These are phyloP conservation scores for Vitis hybrid DNA, from an alignment of 177 flowering plant species.

Conservation along the genomic window DNA sequence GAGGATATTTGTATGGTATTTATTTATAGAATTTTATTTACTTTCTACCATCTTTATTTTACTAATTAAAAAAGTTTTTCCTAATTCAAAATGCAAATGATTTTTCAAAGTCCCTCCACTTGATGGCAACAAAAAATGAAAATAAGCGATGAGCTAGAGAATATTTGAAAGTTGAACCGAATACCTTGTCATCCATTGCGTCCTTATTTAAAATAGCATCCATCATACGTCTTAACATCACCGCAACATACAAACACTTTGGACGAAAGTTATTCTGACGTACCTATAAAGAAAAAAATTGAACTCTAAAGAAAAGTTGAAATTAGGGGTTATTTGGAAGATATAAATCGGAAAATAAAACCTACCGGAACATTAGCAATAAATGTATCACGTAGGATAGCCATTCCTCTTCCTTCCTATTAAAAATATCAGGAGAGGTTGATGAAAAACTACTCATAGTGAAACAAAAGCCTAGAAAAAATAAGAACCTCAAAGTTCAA, in stretches of 20 bases:
- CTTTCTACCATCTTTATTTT: no score
- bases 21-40: no score
- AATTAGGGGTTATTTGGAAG: background rate
- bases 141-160: no score
- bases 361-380: conserved; percentile 88
- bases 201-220: conserved; percentile 81
- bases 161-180: background rate
- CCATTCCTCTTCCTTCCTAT: conserved; percentile 57
- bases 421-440: conserved; percentile 1
- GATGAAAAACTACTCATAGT: background rate
- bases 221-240: conserved; percentile 92
- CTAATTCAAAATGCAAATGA: no score
- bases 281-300: conserved; percentile 42
- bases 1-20: no score
- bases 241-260: conserved; percentile 90
- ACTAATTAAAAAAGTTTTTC: no score
- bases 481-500: background rate
- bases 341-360: background rate
- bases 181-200: conserved; percentile 94
- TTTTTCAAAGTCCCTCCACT: no score
- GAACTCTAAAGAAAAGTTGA: background rate
- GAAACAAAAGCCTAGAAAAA: background rate
- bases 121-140: no score
- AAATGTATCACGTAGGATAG: conserved; percentile 60
- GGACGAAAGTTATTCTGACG: conserved; percentile 54